Base-by-base conservation (phyloP, 176 grass and related monocot species). In the Bothriochloa decipiens region DNA sequence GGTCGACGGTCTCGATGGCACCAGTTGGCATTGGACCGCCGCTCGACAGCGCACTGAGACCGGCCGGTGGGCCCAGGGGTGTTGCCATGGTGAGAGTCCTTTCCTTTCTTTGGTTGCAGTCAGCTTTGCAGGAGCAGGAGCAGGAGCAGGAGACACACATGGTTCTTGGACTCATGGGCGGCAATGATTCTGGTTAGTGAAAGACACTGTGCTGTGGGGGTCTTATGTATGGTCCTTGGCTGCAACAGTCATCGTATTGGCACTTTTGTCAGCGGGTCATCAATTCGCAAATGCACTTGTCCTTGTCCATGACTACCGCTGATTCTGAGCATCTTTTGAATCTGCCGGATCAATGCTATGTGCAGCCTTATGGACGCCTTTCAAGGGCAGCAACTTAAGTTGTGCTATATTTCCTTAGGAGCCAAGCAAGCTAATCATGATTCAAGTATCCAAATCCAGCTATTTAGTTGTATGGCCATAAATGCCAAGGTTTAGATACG, bases 201-300 rank as follows among this genome's bases (percentile, higher is more conserved):
- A 53, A 17, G 4, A 33, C 45, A 11, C 35, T 32, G 16, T 37
- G 12, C 6, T 23, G 45, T 15, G 61, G 17, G 7, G 6, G 6
- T 8, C 7, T 60, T 37, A 79, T 65, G 80, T 40, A 80, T 65
- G 80, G 86, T 78, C 80, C 81, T 78, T 28, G 0, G 6, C 74
- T 33, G 62, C 5, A 75, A 72, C 78, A 76, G 85, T 61, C 60
- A 47, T 32, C 18, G 14, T 61, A 82, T 27, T 37, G 63, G 8
- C 63, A 81, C 64, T 20, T 35, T 52, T 76, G 72, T 20, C 71
- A 46, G 40, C 45, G 33, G 71, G 22, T 45, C 85, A 61, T 68
- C 62, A 69, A 3, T 18, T 35, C 36, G 39, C 70, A 68, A 27
- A 39, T 52, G 62, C 72, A 9, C 58, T 36, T 75, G 71, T 36